Evolutionary conservation across 495 filamentous ascomycete genomes (phyloP), one percentile per base, ranked within the genome.

Genomic region (Apodospora peruviana): DNA sequence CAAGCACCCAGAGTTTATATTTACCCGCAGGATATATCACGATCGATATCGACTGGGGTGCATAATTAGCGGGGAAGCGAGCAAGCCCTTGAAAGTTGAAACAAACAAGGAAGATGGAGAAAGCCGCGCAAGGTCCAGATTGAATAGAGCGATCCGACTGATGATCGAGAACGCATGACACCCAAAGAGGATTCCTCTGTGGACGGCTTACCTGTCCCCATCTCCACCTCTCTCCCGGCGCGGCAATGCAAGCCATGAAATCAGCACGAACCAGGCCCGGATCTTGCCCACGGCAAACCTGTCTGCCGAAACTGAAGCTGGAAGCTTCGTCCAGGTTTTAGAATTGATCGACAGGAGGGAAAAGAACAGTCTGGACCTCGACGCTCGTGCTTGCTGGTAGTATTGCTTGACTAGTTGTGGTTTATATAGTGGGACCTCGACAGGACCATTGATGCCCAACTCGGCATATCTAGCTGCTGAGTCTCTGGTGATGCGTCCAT

Each of bases 21-120:
- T 59, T 56, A 59, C 43, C 56, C 49, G 53, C 43, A 41, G 20
- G 9, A n/a, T 38, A 9, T 17, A 11, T 38, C 36, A 9, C 10
- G 5, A 12, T 40, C 42, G 24, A 48, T 45, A 44, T 47, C 32
- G 47, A 34, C 51, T 40, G 42, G 50, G 50, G 38, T 57, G 51
- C 32, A 32, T 32, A 7, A 48, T 48, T 27, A 37, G 51, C 45
- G 51, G 51, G 39, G 24, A 48, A 48, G 29, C 18, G 17, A 50
- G 22, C 27, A 32, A 32, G 7, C 27, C 27, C 27, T 32, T 2
- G 34, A 9, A 5, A n/a, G 17, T 43, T 43, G 40, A 43, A 43
- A 43, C 40, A 27, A 25, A 25, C 23, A 27, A 14, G 40, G 40
- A 25, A 43, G 23, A 19, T 2, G 40, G 7, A 19, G 2, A 10